phyloP scores from a whole-genome alignment of 1,139 yeast genomes.

The Pichia sp. region DNA sequence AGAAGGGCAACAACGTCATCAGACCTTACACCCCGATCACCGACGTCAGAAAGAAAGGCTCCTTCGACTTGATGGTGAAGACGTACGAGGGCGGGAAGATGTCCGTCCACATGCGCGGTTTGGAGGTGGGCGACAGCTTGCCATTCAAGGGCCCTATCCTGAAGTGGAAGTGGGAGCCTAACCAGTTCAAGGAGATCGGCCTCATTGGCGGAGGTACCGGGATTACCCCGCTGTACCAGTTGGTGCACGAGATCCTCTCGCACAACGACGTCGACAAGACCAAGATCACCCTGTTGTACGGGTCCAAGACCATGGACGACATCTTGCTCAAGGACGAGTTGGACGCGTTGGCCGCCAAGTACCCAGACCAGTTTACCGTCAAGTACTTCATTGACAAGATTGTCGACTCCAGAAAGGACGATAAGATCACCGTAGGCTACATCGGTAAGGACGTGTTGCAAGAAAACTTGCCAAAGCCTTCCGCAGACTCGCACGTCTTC shows the following conservation, averaged over 20 bases:
- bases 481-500: slow-evolving; percentile 59
- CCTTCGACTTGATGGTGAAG: slow-evolving; percentile 77
- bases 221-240: slow-evolving; percentile 90
- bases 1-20: slow-evolving; percentile 82
- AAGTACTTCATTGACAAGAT: slow-evolving; percentile 77
- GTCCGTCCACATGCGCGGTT: slow-evolving; percentile 66
- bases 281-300: slow-evolving; percentile 74
- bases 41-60: slow-evolving; percentile 65
- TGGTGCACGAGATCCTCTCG: slow-evolving; percentile 58
- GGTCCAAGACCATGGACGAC: slow-evolving; percentile 71
- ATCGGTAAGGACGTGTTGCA: slow-evolving; percentile 66
- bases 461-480: slow-evolving; percentile 50
- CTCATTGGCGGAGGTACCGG: slow-evolving; percentile 97
- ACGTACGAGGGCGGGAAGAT: slow-evolving; percentile 81
- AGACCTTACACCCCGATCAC: slow-evolving; percentile 96
- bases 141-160: slow-evolving; percentile 92
- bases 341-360: slow-evolving; percentile 56
- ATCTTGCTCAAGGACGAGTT: slow-evolving; percentile 73
- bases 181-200: slow-evolving; percentile 73
- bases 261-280: slow-evolving; percentile 81
- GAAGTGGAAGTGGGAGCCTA: slow-evolving; percentile 90
- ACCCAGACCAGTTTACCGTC: slow-evolving; percentile 72
- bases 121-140: slow-evolving; percentile 76
- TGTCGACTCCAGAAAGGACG: slow-evolving; percentile 26
- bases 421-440: slow-evolving; percentile 45